phyloP scores from a whole-genome alignment of 805 yeast species.

The Lipomyces spencermartinsiae region DNA sequence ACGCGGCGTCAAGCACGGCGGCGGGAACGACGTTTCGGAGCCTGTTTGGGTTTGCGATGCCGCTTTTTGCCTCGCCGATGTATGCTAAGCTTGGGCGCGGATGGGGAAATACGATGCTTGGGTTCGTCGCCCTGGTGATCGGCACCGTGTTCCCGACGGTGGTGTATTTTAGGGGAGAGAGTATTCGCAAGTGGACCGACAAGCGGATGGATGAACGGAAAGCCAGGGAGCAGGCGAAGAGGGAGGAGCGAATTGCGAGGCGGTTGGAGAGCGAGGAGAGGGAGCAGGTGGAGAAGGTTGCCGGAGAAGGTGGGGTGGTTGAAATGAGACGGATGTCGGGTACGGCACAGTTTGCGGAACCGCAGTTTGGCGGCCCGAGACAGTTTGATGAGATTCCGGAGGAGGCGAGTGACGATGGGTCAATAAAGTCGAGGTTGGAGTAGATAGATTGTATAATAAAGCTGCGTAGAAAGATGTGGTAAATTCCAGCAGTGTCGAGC shows the following conservation, averaged over 20 bases:
- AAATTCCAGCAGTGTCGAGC: background rate
- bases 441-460: too few species aligned
- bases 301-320: background rate
- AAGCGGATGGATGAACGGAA: constrained; percentile 23
- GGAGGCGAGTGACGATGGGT: constrained; percentile 13
- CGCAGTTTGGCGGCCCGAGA: background rate
- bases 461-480: too few species aligned
- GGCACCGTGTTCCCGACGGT: constrained; percentile 67
- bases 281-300: constrained; percentile 15
- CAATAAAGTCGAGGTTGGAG: background rate
- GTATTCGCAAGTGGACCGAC: constrained; percentile 56
- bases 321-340: constrained; percentile 1
- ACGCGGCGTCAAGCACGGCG: constrained; percentile 75
- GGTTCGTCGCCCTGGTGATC: constrained; percentile 62
- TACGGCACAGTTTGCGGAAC: constrained; percentile 11
- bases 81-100: constrained; percentile 69
- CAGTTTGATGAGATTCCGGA: constrained; percentile 15
- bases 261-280: constrained; percentile 4
- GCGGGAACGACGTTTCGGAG: constrained; percentile 80
- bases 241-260: constrained; percentile 14
- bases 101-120: constrained; percentile 80
- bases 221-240: constrained; percentile 19
- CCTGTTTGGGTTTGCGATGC: constrained; percentile 76
- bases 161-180: constrained; percentile 62
- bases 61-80: constrained; percentile 86